phyloP scores from a whole-genome alignment of 106 monocot genomes.

The Hemerocallis citrina region DNA sequence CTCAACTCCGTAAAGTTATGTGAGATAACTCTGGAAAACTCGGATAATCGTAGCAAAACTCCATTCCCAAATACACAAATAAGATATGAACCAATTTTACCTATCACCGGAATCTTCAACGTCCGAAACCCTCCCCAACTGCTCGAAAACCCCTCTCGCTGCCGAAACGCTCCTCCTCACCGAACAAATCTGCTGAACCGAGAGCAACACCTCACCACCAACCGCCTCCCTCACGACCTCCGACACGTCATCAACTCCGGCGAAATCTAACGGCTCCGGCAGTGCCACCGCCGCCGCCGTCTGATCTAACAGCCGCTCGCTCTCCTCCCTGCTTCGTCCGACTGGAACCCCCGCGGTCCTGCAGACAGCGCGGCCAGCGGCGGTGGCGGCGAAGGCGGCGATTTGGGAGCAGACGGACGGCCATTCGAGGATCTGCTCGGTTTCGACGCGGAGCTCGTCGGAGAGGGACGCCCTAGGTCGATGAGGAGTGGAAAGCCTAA shows the following conservation, averaged over 20 bases:
- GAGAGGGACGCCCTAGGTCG: neutral
- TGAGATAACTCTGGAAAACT: no score
- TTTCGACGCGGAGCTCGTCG: conserved; percentile 42
- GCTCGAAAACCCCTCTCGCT: conserved; percentile 42
- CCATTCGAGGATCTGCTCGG: conserved; percentile 66
- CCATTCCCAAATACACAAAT: no score
- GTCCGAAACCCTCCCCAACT: conserved; percentile 22
- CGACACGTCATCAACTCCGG: conserved; percentile 53
- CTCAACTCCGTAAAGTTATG: no score
- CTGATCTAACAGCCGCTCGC: conserved; percentile 62
- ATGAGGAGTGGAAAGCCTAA: neutral
- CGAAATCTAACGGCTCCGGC: conserved; percentile 42
- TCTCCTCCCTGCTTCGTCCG: conserved; percentile 41
- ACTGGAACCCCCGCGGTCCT: conserved; percentile 21
- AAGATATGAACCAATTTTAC: no score
- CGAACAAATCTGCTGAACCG: conserved; percentile 49
- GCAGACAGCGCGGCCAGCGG: conserved; percentile 34
- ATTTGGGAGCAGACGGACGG: conserved; percentile 48
- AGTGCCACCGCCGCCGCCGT: conserved; percentile 47
- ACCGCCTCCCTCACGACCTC: conserved; percentile 32
- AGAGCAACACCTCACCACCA: conserved; percentile 34
- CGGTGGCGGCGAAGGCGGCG: conserved; percentile 50
- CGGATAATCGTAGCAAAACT: no score
- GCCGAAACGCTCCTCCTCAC: conserved; percentile 44
- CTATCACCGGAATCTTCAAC: conserved; percentile 14